Evolutionary conservation across 371 early-diverging fungal genomes (phyloP), one percentile per base, ranked within the genome.

Genomic region (Rhizopus stolonifer): DNA sequence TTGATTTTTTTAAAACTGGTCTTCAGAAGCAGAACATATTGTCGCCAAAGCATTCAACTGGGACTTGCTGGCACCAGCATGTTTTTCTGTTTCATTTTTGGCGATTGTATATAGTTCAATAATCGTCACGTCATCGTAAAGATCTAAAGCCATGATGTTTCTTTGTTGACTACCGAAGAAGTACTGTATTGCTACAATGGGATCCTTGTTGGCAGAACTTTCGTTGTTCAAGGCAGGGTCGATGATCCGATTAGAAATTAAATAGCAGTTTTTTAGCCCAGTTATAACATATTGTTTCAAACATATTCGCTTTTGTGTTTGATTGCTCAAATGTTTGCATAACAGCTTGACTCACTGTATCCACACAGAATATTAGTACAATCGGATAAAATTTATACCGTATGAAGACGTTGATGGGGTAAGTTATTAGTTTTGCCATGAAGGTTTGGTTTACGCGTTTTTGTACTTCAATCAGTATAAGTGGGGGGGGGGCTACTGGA

Each of bases 381-480:
- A 49, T 22, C 3, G 49, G 39, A 39, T 39, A 49, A 38, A 11
- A 36, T 24, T 49, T 39, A 24, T 49, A 25, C 17, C n/a, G 38
- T n/a, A n/a, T 25, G 18, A 31, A 46, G 47, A 32, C 32, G 15
- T 46, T 46, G 33, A 18, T 15, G 47, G 17, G 15, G 18, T 46
- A 46, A 13, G 13, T 46, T 6, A 38, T 21, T 36, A 52, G 19
- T 33, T 44, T 21, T 22, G 8, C 14, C 44, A 52, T 52, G 32
- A 52, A 52, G 8, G 31, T 18, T 31, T 52, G 11, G 23, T 52
- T 22, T 19, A 52, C 32, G 22, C n/a, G 18, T 11, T 34, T 34
- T 36, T 54, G 46, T 3, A 54, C 54, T 36, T 54, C 54, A n/a
- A 54, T 38, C 17, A 54, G 38, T 10, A 46, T 54, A 13, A 46